Conservation (phyloP, 805 yeast genomes). For the Alloascoidea hylecoeti region DNA sequence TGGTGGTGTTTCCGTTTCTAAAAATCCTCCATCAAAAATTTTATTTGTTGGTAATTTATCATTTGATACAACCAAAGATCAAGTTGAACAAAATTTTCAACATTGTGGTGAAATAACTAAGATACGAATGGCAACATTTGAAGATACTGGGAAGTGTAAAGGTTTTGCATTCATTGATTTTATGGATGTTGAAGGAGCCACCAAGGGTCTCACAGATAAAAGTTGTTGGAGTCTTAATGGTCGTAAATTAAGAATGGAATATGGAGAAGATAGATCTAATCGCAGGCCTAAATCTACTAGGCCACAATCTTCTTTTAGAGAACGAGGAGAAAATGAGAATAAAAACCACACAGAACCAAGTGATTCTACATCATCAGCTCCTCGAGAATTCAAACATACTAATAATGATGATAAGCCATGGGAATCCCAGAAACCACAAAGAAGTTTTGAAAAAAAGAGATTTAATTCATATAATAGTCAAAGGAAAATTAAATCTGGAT, state of each 20-base stretch:
- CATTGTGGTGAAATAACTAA: constrained; percentile 80
- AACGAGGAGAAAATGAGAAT: constrained; percentile 10
- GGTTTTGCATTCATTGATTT: constrained; percentile 93
- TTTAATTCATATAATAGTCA: constrained; percentile 3
- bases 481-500: constrained; percentile 39
- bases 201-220: constrained; percentile 66
- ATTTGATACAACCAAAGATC: constrained; percentile 78
- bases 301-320: constrained; percentile 14
- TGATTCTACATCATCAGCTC: constrained; percentile 1
- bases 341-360: constrained; percentile 2
- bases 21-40: constrained; percentile 81
- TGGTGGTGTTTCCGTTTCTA: constrained; percentile 32
- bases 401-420: not conserved
- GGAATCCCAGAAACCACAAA: constrained; percentile 2
- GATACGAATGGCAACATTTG: constrained; percentile 95
- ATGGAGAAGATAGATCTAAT: constrained; percentile 88
- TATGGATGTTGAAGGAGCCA: constrained; percentile 66
- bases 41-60: constrained; percentile 88
- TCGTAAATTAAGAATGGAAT: constrained; percentile 74
- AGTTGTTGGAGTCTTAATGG: constrained; percentile 51
- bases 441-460: constrained; percentile 4
- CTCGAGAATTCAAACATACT: not conserved
- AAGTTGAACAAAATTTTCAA: constrained; percentile 68
- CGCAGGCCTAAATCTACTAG: constrained; percentile 33
- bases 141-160: constrained; percentile 91